Evolutionary conservation across 31 red algal genomes (phyloP).

Genomic region (Asparagopsis taxiformis): DNA sequence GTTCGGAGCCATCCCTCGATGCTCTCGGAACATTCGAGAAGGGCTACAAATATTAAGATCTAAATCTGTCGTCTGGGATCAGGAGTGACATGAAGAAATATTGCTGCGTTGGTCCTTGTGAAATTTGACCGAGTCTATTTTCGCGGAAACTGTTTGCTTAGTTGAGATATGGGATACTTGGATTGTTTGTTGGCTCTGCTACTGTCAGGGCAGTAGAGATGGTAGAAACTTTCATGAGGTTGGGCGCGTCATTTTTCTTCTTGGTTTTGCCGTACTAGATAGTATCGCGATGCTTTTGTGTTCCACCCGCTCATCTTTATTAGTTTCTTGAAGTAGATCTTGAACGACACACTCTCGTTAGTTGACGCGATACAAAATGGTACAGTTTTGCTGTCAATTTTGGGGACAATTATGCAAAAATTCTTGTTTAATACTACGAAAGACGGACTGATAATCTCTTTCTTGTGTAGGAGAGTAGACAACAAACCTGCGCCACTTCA

Average conservation of each 20-base stretch:
- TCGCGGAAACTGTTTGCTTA: neutral
- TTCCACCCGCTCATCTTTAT: no score
- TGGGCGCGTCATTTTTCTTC: neutral
- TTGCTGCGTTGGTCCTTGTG: neutral
- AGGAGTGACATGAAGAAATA: slow-evolving; percentile 1
- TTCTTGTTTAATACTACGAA: no score
- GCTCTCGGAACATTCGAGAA: slow-evolving; percentile 91
- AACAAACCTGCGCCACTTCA: no score
- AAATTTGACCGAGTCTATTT: neutral
- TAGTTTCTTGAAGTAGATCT: no score
- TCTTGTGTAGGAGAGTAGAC: no score
- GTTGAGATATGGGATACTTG: neutral
- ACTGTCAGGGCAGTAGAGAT: neutral
- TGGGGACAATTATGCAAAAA: no score
- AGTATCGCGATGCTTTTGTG: no score
- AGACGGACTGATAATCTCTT: no score
- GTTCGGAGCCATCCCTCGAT: slow-evolving; percentile 95
- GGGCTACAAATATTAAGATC: slow-evolving; percentile 95
- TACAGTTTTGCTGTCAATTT: no score
- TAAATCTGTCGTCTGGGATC: neutral
- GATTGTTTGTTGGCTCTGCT: neutral
- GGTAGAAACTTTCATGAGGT: neutral
- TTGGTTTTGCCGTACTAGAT: no score
- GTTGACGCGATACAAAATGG: no score
- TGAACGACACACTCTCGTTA: no score